Percentiles rank a stretch among this genome's conserved stretches.
Evolutionary conservation across 352 stramenopile species (phyloP).

Genomic region (Phytophthora fragariae): DNA sequence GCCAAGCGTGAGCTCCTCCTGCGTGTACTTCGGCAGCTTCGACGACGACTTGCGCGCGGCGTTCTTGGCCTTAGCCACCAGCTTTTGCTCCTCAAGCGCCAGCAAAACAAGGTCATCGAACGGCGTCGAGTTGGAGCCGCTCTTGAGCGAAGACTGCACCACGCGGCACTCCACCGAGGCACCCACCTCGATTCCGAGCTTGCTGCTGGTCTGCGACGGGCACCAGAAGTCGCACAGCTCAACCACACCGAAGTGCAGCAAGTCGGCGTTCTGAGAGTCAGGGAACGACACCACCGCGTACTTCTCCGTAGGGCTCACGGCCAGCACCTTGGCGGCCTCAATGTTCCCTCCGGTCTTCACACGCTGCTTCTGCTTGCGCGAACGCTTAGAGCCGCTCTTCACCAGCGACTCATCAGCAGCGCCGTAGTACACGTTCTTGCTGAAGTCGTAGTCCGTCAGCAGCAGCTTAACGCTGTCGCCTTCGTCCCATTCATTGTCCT

Average conservation of each 20-base stretch:
- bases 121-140: conserved; percentile 58
- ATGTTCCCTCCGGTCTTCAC: conserved; percentile 55
- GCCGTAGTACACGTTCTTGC: conserved; percentile 86
- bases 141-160: conserved; percentile 49
- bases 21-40: conserved; percentile 77
- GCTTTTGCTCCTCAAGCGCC: conserved; percentile 57
- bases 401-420: conserved; percentile 56
- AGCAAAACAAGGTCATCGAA: conserved; percentile 82
- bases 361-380: conserved; percentile 74
- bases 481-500: conserved; percentile 57
- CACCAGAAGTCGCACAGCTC: conserved; percentile 84
- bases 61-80: conserved; percentile 47
- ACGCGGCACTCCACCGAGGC: conserved; percentile 52
- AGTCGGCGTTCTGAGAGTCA: conserved; percentile 43
- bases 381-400: conserved; percentile 70
- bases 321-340: conserved; percentile 55
- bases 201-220: conserved; percentile 61
- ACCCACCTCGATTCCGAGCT: conserved; percentile 67
- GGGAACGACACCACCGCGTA: conserved; percentile 78
- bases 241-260: conserved; percentile 63
- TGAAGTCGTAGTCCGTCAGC: conserved; percentile 88
- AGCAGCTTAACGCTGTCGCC: conserved; percentile 76
- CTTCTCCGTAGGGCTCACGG: conserved; percentile 55
- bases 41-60: conserved; percentile 42
- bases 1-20: conserved; percentile 66